phyloP scores from a whole-genome alignment of 2,329 filamentous ascomycete genomes.

The Dothistroma pini region DNA sequence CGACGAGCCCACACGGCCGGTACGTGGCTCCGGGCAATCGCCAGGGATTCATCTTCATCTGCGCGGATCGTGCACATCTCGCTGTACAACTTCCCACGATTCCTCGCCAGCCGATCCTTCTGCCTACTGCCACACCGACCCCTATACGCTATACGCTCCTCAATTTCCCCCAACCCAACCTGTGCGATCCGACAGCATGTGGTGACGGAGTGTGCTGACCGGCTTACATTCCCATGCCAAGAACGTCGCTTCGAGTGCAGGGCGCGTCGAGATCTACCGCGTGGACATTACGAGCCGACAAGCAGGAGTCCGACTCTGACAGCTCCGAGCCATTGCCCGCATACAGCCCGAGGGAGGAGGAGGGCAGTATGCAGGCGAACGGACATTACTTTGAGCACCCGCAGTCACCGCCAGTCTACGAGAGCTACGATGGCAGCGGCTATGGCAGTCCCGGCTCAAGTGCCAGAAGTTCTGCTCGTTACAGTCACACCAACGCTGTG shows the following conservation, averaged over 20 bases:
- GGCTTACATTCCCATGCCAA: slow-evolving; percentile 20
- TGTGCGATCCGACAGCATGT: slow-evolving; percentile 10
- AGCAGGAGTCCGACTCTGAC: slow-evolving; percentile 5
- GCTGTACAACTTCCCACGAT: slow-evolving; percentile 27
- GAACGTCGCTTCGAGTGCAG: slow-evolving; percentile 22
- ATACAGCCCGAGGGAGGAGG: slow-evolving; percentile 11
- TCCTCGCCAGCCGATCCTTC: background rate
- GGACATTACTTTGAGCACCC: slow-evolving; percentile 21
- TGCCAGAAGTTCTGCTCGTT: slow-evolving; percentile 5
- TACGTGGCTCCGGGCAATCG: background rate
- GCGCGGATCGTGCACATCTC: slow-evolving; percentile 41
- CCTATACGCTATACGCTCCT: slow-evolving; percentile 25
- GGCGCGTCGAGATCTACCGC: slow-evolving; percentile 20
- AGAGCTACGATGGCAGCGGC: slow-evolving; percentile 30
- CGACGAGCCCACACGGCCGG: background rate
- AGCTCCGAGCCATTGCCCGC: slow-evolving; percentile 12
- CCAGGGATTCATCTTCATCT: background rate
- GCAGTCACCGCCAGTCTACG: slow-evolving; percentile 23
- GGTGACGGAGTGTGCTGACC: slow-evolving; percentile 6
- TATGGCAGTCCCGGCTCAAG: slow-evolving; percentile 23
- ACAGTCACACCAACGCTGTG: slow-evolving; percentile 2
- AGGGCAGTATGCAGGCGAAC: slow-evolving; percentile 24
- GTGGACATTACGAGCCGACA: slow-evolving; percentile 20
- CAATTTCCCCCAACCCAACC: background rate
- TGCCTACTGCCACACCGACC: slow-evolving; percentile 39